These are phyloP conservation scores for Nosema bombycis DNA, from an alignment of 371 early-diverging fungal species.

Conservation along the genomic window DNA sequence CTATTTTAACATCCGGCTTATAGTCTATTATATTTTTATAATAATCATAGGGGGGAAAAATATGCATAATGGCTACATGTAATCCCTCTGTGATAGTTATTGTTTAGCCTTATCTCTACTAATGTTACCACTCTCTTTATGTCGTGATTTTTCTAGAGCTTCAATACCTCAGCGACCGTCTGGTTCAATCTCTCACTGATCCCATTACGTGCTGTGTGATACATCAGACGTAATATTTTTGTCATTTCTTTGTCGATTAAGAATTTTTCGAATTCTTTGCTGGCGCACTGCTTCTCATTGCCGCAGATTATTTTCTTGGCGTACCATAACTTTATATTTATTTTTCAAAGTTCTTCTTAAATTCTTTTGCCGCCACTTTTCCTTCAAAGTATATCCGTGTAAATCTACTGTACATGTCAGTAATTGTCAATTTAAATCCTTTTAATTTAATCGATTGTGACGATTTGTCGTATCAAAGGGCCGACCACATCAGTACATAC, in stretches of 20 bases:
- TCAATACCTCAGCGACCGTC: background rate
- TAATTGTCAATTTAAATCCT: background rate
- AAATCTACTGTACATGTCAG: constrained; percentile 11
- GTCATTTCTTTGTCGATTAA: constrained; percentile 5
- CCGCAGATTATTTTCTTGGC: constrained; percentile 23
- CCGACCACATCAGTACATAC: background rate
- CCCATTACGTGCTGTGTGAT: background rate
- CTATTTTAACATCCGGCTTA: background rate
- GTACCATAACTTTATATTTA: constrained; percentile 5
- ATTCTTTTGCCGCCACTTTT: background rate
- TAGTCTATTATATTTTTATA: background rate
- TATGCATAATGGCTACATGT: background rate
- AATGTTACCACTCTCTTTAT: background rate
- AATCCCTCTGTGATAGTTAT: background rate
- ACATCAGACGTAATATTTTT: constrained; percentile 3
- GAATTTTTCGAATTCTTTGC: constrained; percentile 15
- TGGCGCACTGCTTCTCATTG: constrained; percentile 23
- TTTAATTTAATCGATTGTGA: background rate
- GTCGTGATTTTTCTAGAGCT: background rate
- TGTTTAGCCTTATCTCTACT: background rate
- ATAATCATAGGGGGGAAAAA: background rate
- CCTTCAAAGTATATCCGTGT: background rate
- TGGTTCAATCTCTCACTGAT: constrained; percentile 13
- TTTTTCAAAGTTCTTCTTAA: background rate
- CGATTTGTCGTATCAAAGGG: background rate